Evolutionary conservation across 2,329 filamentous ascomycete genomes (phyloP).

Genomic region (Blastomyces parvus): DNA sequence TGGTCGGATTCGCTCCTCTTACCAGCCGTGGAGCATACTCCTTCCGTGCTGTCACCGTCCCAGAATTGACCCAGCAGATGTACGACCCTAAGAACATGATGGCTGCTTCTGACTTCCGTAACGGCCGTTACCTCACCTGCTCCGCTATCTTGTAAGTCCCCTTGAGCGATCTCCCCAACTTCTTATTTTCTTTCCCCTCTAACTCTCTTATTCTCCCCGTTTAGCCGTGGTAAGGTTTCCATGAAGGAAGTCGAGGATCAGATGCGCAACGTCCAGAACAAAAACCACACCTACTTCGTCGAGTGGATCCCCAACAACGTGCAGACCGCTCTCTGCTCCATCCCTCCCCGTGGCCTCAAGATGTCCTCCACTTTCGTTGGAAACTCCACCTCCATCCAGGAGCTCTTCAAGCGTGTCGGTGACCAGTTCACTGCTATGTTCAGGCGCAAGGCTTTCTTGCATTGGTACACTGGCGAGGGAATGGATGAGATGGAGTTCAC

Average conservation of each 20-base stretch:
- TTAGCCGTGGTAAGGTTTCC: slow-evolving; percentile 91
- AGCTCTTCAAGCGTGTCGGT: slow-evolving; percentile 99
- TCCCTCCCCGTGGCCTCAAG: slow-evolving; percentile 93
- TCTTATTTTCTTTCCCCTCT: not conserved
- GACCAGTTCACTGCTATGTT: slow-evolving; percentile 99
- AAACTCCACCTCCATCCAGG: slow-evolving; percentile 99
- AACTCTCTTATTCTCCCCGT: not conserved
- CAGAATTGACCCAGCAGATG: slow-evolving; percentile 99
- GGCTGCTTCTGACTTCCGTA: slow-evolving; percentile 99
- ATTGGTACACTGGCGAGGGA: slow-evolving; percentile 99
- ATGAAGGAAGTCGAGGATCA: slow-evolving; percentile 99
- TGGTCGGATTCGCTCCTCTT: slow-evolving; percentile 98
- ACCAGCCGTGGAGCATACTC: slow-evolving; percentile 86
- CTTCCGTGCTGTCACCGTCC: slow-evolving; percentile 95
- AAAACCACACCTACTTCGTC: slow-evolving; percentile 99
- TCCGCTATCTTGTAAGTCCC: slow-evolving; percentile 78
- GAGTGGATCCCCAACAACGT: slow-evolving; percentile 99
- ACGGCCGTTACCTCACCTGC: slow-evolving; percentile 98
- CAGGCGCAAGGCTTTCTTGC: slow-evolving; percentile 99
- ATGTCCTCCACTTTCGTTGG: slow-evolving; percentile 99
- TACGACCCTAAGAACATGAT: slow-evolving; percentile 99
- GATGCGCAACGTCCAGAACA: slow-evolving; percentile 99
- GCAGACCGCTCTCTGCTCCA: slow-evolving; percentile 97
- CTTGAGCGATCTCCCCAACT: not conserved
- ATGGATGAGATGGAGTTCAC: slow-evolving; percentile 99